phyloP scores from a whole-genome alignment of 2,329 filamentous ascomycete genomes.

The Scytalidium lignicola region DNA sequence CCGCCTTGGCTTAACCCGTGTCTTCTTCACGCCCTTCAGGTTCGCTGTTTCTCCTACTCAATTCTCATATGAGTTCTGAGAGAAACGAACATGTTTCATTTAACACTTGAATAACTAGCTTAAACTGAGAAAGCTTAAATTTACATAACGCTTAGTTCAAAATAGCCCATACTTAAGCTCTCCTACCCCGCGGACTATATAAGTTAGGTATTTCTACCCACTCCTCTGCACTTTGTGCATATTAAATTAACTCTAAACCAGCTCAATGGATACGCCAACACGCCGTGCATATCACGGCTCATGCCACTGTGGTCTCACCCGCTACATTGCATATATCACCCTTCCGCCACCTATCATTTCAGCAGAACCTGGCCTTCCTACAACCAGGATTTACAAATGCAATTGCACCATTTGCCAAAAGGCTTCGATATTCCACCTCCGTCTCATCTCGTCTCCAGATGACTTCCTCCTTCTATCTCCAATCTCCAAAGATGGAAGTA shows the following conservation, averaged over 20 bases:
- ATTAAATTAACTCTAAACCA: not conserved
- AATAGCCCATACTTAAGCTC: no score
- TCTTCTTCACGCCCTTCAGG: no score
- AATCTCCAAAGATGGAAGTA: slow-evolving; percentile 2
- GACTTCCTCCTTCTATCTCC: slow-evolving; percentile 45
- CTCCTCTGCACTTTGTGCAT: no score
- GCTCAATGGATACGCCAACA: slow-evolving; percentile 5
- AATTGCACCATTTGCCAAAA: slow-evolving; percentile 47
- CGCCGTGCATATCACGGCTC: slow-evolving; percentile 33
- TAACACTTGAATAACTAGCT: no score
- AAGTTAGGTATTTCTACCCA: no score
- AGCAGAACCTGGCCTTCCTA: slow-evolving; percentile 21
- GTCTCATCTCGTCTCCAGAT: slow-evolving; percentile 29
- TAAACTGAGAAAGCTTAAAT: no score
- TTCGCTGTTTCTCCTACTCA: no score
- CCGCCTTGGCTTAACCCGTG: no score
- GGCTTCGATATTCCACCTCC: slow-evolving; percentile 40
- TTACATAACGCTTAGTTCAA: no score
- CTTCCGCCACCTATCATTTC: slow-evolving; percentile 30
- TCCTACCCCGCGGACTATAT: no score
- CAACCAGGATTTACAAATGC: slow-evolving; percentile 31
- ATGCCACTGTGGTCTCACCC: slow-evolving; percentile 40
- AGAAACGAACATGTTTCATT: no score
- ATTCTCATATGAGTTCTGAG: no score
- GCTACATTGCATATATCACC: slow-evolving; percentile 38